Base-by-base conservation (phyloP, 768 basidiomycete species). In the Lentinus brumalis region DNA sequence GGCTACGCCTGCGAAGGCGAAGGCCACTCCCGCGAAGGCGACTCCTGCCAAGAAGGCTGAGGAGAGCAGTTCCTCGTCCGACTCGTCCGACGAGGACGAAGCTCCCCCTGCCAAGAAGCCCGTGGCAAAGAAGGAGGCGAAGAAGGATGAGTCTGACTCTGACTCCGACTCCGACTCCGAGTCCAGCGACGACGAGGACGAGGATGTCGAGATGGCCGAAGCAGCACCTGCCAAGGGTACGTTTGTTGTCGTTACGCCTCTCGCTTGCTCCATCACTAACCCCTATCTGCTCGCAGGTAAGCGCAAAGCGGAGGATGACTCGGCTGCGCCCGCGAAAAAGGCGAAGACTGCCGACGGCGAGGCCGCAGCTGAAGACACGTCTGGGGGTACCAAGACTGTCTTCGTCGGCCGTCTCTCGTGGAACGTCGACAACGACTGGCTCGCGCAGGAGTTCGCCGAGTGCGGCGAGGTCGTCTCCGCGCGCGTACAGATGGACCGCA, bases 351-450 rank as follows among this genome's bases (percentile, higher is more conserved):
- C 76, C 49, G 82, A 87, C 66, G 87, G 79, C 58, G 77, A 81
- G n/a, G 75, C 75, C 32, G 74, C 74, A 15, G 57, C 68, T 5
- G 69, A 65, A 31, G 77, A 66, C 50, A 71, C 72, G 45, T 69
- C 76, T 0, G 81, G 84, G 64, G 81, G 86, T 59, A 78, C 79
- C 15, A 87, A 81, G 69, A 87, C 89, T 41, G 83, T 98, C 67
- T 98, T 96, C 70, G 94, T 99, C 66, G 96, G 96, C 56, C 84
- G 85, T 60, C 83, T 99, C 47, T 96, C 94, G 12, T 99, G 96
- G 96, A 92, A 91, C 73, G 90, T 98, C 63, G 96, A 98, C 79
- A 91, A 93, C 72, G 96, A 98, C 75, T 92, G 94, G 82, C 87
- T 98, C 63, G 86, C 89, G 51, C 83, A 88, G 73, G 96, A 98